These are phyloP conservation scores for Dalbergia cochinchinensis DNA, from an alignment of 306 rosid species.

Conservation along the genomic window DNA sequence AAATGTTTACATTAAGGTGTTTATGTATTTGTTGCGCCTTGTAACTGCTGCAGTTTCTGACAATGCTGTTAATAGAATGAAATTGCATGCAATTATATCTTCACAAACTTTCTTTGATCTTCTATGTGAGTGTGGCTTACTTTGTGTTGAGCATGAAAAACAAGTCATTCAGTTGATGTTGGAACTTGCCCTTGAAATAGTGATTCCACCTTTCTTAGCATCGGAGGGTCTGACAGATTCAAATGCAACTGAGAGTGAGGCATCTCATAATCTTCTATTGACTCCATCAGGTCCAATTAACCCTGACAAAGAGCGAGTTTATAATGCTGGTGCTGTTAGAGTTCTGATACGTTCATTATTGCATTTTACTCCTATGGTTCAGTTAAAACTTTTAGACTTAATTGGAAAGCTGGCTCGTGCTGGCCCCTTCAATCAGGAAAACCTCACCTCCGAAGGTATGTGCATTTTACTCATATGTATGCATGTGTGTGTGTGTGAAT, in stretches of 20 bases:
- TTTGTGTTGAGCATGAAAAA: conserved; percentile 87
- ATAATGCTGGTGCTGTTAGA: conserved; percentile 89
- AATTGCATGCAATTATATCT: conserved; percentile 77
- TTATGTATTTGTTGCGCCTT: conserved; percentile 79
- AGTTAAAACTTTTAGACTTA: conserved; percentile 77
- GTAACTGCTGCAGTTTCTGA: conserved; percentile 86
- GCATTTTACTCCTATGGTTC: conserved; percentile 89
- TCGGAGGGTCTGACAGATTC: conserved; percentile 63
- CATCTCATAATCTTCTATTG: conserved; percentile 61
- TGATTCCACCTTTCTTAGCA: conserved; percentile 78
- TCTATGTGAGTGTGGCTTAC: conserved; percentile 89
- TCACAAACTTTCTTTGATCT: conserved; percentile 96
- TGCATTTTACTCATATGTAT: conserved; percentile 9
- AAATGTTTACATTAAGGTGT: conserved; percentile 66
- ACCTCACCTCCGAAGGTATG: conserved; percentile 89
- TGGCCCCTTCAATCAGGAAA: conserved; percentile 91
- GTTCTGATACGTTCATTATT: conserved; percentile 84
- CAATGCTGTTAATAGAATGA: conserved; percentile 82
- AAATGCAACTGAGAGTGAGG: conserved; percentile 58
- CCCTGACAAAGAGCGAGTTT: conserved; percentile 77
- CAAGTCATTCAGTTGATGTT: conserved; percentile 93
- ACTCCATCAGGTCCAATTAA: conserved; percentile 85
- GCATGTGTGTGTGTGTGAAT: neutral
- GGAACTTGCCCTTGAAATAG: conserved; percentile 94
- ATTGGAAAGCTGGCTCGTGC: conserved; percentile 86